These are phyloP conservation scores for Hanseniaspora uvarum DNA, from an alignment of 1,139 yeast genomes.

Conservation along the genomic window DNA sequence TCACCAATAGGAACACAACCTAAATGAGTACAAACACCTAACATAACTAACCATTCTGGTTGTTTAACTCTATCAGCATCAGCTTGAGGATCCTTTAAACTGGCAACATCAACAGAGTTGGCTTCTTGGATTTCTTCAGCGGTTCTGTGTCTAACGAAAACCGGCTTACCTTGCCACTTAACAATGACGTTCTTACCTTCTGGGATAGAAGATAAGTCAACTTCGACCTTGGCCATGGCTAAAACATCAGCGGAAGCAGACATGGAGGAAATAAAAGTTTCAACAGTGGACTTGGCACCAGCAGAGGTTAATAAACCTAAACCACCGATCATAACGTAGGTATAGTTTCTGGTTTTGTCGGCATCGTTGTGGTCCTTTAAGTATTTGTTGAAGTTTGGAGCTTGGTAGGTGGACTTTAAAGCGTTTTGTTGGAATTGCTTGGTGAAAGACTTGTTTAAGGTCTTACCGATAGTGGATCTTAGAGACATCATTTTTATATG, in stretches of 20 bases:
- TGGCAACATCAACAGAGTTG: constrained; percentile 58
- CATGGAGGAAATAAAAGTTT: constrained; percentile 85
- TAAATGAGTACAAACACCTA: constrained; percentile 99
- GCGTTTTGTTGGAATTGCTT: constrained; percentile 34
- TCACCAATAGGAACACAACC: constrained; percentile 99
- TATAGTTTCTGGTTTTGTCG: constrained; percentile 68
- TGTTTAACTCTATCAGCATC: constrained; percentile 90
- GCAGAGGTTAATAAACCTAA: constrained; percentile 90
- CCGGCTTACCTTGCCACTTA: constrained; percentile 99
- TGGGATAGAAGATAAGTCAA: constrained; percentile 86
- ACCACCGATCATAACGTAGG: constrained; percentile 97
- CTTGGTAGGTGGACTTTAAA: constrained; percentile 69
- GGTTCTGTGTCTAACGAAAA: constrained; percentile 98
- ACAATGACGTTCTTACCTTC: constrained; percentile 96
- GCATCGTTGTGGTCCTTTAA: constrained; percentile 61
- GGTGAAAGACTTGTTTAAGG: constrained; percentile 22
- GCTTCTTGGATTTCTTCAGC: constrained; percentile 90
- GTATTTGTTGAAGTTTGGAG: constrained; percentile 82
- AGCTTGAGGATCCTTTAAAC: constrained; percentile 86
- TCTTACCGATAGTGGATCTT: constrained; percentile 20
- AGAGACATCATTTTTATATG: constrained; percentile 21
- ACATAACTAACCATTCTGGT: constrained; percentile 98
- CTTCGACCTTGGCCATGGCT: constrained; percentile 99
- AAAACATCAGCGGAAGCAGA: constrained; percentile 98
- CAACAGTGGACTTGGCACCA: constrained; percentile 96